Conservation (phyloP, 352 stramenopile genomes). For the Phytophthora pisi region DNA sequence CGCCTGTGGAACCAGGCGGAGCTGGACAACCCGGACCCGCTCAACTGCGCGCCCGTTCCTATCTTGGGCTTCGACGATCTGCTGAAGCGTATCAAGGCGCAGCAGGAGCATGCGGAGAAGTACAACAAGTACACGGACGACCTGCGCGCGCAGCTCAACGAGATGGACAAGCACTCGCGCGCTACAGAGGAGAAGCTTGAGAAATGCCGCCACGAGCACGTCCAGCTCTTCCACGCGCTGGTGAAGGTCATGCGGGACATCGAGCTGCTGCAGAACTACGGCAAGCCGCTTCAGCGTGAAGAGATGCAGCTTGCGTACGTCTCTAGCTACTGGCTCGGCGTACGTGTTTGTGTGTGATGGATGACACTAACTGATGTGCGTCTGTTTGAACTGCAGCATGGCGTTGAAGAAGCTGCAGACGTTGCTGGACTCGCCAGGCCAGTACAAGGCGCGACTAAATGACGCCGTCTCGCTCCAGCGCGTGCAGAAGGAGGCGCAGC, state of each 20-base stretch:
- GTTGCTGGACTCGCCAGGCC: constrained; percentile 76
- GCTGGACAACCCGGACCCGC: constrained; percentile 85
- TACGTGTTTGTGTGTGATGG: not conserved
- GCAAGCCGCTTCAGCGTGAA: constrained; percentile 81
- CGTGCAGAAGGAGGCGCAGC: constrained; percentile 59
- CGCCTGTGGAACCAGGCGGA: constrained; percentile 86
- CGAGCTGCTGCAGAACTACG: constrained; percentile 84
- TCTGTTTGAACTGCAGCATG: constrained; percentile 43
- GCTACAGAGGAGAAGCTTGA: constrained; percentile 86
- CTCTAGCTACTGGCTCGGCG: not conserved
- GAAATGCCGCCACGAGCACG: constrained; percentile 83
- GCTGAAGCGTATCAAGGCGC: constrained; percentile 82
- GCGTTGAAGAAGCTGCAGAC: constrained; percentile 86
- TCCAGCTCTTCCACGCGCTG: constrained; percentile 83
- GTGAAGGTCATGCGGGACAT: constrained; percentile 91
- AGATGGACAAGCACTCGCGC: constrained; percentile 85
- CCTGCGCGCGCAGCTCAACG: constrained; percentile 68
- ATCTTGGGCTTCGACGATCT: constrained; percentile 83
- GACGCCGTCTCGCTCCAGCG: constrained; percentile 76
- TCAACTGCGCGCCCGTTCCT: constrained; percentile 77
- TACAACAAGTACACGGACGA: constrained; percentile 85
- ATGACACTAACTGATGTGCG: constrained; percentile 10
- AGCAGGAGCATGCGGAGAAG: constrained; percentile 82
- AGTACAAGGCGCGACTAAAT: constrained; percentile 89
- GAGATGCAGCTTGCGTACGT: constrained; percentile 84